A percentile compares a stretch with the other conserved stretches of the same genome.
phyloP scores from a whole-genome alignment of 2,329 filamentous ascomycete species.

The Diaporthe sp. region DNA sequence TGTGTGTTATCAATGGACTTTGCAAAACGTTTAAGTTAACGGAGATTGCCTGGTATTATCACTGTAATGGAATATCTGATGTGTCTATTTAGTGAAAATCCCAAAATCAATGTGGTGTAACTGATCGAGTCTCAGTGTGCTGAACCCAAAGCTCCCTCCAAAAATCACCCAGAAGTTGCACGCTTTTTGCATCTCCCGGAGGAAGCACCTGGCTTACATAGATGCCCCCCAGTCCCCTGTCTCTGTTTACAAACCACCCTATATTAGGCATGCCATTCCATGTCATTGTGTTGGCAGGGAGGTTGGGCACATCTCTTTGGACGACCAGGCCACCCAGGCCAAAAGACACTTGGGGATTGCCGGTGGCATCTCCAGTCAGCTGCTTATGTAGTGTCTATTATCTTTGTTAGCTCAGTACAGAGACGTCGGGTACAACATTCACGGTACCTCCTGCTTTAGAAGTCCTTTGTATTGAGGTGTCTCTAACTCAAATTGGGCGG shows the following conservation, averaged over 20 bases:
- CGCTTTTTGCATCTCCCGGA: neutral
- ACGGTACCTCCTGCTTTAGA: neutral
- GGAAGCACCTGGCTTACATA: neutral
- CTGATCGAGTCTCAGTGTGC: too few relatives aligned
- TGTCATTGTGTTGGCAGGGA: neutral
- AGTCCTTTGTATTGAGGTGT: neutral
- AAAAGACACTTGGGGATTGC: neutral
- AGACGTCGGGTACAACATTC: neutral
- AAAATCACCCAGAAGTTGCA: neutral
- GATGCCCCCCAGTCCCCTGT: neutral
- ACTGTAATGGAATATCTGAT: too few relatives aligned
- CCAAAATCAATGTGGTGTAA: too few relatives aligned
- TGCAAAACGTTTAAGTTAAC: too few relatives aligned
- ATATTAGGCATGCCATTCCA: constrained; percentile 7
- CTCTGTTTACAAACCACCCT: neutral
- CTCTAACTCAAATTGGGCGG: neutral
- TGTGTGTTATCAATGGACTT: too few relatives aligned
- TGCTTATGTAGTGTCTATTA: neutral
- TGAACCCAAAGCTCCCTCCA: neutral
- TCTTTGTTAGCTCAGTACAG: neutral
- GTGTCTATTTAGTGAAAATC: too few relatives aligned
- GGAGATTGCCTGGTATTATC: too few relatives aligned
- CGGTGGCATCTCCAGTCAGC: neutral
- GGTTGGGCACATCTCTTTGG: neutral
- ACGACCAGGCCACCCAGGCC: neutral